Conservation (phyloP, 2,329 filamentous ascomycete species). For the Microcyclosporella mali region DNA sequence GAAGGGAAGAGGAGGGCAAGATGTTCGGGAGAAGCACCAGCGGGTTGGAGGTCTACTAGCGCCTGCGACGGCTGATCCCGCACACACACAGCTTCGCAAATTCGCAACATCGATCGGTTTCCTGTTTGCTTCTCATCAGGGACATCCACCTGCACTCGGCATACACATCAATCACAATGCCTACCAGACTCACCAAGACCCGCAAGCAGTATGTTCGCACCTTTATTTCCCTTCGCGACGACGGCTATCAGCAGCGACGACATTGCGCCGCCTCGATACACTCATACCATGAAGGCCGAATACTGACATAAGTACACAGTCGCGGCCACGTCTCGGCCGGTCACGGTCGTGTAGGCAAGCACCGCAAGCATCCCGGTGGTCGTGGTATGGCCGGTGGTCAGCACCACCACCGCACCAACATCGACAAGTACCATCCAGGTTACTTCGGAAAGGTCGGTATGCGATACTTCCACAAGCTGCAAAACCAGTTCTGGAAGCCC, state of each 20-base stretch:
- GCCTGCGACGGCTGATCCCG: no score
- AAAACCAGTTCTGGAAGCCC: slow-evolving; percentile 97
- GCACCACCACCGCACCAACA: slow-evolving; percentile 94
- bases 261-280: neutral
- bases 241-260: slow-evolving; percentile 1
- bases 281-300: neutral
- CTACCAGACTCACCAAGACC: slow-evolving; percentile 69
- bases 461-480: slow-evolving; percentile 83
- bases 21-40: no score
- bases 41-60: no score
- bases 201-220: slow-evolving; percentile 63
- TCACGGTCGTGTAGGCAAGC: slow-evolving; percentile 97
- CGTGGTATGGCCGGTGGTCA: slow-evolving; percentile 94
- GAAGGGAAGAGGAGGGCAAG: no score
- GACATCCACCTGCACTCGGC: no score
- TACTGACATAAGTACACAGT: slow-evolving; percentile 43
- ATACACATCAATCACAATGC: slow-evolving; percentile 43
- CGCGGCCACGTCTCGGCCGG: slow-evolving; percentile 98
- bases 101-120: no score
- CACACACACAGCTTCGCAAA: no score
- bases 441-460: slow-evolving; percentile 81
- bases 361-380: slow-evolving; percentile 81
- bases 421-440: slow-evolving; percentile 93
- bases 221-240: slow-evolving; percentile 6
- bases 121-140: no score